These are phyloP conservation scores for Symmetrospora coprosmae DNA, from an alignment of 768 basidiomycete genomes.

Conservation along the genomic window DNA sequence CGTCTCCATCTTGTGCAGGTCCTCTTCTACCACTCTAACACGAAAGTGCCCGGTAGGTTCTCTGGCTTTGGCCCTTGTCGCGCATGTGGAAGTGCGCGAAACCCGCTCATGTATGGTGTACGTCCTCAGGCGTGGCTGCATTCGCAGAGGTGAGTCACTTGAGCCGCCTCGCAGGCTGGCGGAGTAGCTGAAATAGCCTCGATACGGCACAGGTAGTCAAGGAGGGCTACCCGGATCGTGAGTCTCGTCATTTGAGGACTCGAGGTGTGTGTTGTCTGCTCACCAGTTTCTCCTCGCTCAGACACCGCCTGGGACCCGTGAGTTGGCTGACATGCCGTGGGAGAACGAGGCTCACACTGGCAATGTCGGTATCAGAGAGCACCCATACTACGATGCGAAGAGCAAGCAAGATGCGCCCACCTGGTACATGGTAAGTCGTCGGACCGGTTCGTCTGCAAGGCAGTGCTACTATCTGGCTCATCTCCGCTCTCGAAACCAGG, in stretches of 20 bases:
- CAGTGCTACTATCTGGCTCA: too few species aligned
- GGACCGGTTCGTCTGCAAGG: too few species aligned
- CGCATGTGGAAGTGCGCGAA: too few species aligned
- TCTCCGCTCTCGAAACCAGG: too few species aligned
- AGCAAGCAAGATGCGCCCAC: conserved; percentile 58
- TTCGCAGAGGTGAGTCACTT: conserved; percentile 10
- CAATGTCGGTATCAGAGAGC: background rate
- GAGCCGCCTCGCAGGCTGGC: background rate
- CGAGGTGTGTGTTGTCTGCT: background rate
- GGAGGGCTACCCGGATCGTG: conserved; percentile 81
- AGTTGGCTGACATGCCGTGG: too few species aligned
- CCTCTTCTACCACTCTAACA: conserved; percentile 19
- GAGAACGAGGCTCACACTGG: too few species aligned
- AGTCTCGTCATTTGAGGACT: conserved; percentile 17
- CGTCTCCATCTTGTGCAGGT: background rate
- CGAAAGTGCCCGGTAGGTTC: conserved; percentile 11
- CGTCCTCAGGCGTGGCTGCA: conserved; percentile 16
- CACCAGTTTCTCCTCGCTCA: background rate
- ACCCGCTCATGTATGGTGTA: too few species aligned
- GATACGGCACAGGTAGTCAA: conserved; percentile 47
- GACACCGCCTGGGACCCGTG: conserved; percentile 20
- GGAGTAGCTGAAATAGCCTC: background rate
- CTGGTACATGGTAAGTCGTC: conserved; percentile 82
- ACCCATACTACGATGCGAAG: conserved; percentile 43
- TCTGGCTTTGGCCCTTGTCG: too few species aligned